phyloP scores from a whole-genome alignment of 805 yeast genomes.

The Kodamaea lidongshanica region DNA sequence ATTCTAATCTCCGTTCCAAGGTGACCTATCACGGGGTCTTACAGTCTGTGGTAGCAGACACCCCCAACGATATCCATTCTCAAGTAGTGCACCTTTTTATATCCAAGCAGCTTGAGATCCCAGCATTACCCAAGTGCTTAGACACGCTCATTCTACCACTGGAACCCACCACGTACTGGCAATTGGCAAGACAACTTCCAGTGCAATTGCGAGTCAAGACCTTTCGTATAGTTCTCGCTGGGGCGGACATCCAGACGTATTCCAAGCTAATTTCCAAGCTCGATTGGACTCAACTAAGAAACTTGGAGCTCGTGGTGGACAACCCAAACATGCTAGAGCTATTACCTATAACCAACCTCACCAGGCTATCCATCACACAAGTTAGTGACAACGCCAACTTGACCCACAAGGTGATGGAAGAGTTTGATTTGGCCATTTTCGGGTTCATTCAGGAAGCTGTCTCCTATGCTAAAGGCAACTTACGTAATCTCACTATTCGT shows the following conservation, averaged over 20 bases:
- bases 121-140: slow-evolving; percentile 1
- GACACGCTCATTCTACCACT: slow-evolving; percentile 15
- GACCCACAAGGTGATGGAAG: slow-evolving; percentile 30
- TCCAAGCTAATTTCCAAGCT: slow-evolving; percentile 12
- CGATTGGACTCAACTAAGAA: slow-evolving; percentile 19
- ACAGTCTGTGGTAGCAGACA: slow-evolving; percentile 18
- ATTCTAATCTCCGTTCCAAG: slow-evolving; percentile 12
- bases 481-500: slow-evolving; percentile 11
- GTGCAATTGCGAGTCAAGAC: slow-evolving; percentile 10
- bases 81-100: slow-evolving; percentile 1
- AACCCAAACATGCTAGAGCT: slow-evolving; percentile 1
- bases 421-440: slow-evolving; percentile 45
- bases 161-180: slow-evolving; percentile 13
- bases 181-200: slow-evolving; percentile 9
- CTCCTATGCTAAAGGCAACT: background rate
- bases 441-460: slow-evolving; percentile 16
- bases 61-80: background rate
- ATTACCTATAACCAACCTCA: slow-evolving; percentile 18
- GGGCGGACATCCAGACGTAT: slow-evolving; percentile 10
- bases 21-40: slow-evolving; percentile 6
- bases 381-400: slow-evolving; percentile 23
- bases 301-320: slow-evolving; percentile 49
- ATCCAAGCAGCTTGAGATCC: slow-evolving; percentile 1
- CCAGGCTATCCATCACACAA: slow-evolving; percentile 31
- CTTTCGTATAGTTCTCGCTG: slow-evolving; percentile 20